These are phyloP conservation scores for Sechiopsis laciniata DNA, from an alignment of 306 rosid species.

Conservation along the genomic window DNA sequence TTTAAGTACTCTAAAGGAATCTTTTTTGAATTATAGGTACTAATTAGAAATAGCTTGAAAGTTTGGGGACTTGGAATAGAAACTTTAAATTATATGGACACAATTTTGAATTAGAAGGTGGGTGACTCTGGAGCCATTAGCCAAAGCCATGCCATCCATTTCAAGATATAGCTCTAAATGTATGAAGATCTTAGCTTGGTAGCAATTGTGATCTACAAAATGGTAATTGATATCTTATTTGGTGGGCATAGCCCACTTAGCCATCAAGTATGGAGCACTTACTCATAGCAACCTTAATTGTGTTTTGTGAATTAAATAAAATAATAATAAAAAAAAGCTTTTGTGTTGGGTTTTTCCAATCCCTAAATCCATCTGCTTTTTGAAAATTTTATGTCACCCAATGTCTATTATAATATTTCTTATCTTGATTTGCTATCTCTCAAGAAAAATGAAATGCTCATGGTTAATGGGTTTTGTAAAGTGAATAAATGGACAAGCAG, in stretches of 20 bases:
- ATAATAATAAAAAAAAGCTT: background rate
- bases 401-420: background rate
- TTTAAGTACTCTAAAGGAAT: too few relatives aligned
- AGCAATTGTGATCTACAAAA: background rate
- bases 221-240: background rate
- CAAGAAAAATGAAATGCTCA: background rate
- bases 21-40: background rate
- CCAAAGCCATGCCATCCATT: constrained; percentile 9
- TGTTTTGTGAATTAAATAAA: background rate
- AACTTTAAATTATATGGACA: too few relatives aligned
- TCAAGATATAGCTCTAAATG: background rate
- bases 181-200: background rate
- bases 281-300: constrained; percentile 14
- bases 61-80: background rate
- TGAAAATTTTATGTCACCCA: background rate
- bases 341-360: background rate
- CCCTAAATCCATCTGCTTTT: background rate
- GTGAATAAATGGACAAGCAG: background rate
- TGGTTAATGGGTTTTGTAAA: constrained; percentile 8
- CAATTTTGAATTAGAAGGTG: background rate
- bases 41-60: background rate
- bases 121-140: constrained; percentile 9
- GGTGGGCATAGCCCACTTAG: constrained; percentile 17
- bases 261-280: constrained; percentile 18
- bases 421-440: background rate